phyloP scores from a whole-genome alignment of 805 yeast species.

The Ogataea pilisensis region DNA sequence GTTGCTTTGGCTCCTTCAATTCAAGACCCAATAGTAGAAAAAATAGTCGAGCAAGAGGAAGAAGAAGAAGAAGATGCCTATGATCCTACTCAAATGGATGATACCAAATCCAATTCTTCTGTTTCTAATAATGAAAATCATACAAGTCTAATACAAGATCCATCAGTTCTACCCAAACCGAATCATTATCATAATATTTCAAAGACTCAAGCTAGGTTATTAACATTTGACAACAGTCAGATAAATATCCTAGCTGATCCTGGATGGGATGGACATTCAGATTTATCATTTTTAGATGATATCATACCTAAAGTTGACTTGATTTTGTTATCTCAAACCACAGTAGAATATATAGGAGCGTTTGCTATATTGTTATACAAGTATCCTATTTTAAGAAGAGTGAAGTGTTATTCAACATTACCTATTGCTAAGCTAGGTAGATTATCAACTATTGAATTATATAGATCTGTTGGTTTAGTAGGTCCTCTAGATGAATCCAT shows the following conservation, averaged over 20 bases:
- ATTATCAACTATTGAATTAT: slow-evolving; percentile 77
- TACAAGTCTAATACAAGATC: background rate
- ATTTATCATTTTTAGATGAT: slow-evolving; percentile 38
- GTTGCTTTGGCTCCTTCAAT: background rate
- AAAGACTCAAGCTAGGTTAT: slow-evolving; percentile 32
- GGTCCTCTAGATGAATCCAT: slow-evolving; percentile 63
- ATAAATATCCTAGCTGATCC: slow-evolving; percentile 65
- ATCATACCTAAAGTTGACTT: slow-evolving; percentile 53
- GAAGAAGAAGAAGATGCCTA: slow-evolving; percentile 6
- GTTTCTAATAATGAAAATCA: too few relatives aligned
- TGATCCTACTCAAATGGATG: slow-evolving; percentile 1
- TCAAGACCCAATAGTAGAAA: background rate
- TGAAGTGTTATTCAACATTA: slow-evolving; percentile 83
- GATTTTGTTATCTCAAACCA: slow-evolving; percentile 82
- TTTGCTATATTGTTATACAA: slow-evolving; percentile 59
- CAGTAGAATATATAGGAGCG: slow-evolving; percentile 76
- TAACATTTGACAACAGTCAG: slow-evolving; percentile 49
- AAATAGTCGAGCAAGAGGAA: background rate
- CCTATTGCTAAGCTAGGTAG: slow-evolving; percentile 87
- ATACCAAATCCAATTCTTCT: background rate
- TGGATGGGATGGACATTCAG: slow-evolving; percentile 60
- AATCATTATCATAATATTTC: slow-evolving; percentile 5
- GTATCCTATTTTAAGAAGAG: slow-evolving; percentile 54
- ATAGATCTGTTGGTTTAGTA: slow-evolving; percentile 64
- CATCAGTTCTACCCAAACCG: too few relatives aligned